Conservation (phyloP, 2,329 filamentous ascomycete genomes). For the Sporothrix brunneoviolacea region DNA sequence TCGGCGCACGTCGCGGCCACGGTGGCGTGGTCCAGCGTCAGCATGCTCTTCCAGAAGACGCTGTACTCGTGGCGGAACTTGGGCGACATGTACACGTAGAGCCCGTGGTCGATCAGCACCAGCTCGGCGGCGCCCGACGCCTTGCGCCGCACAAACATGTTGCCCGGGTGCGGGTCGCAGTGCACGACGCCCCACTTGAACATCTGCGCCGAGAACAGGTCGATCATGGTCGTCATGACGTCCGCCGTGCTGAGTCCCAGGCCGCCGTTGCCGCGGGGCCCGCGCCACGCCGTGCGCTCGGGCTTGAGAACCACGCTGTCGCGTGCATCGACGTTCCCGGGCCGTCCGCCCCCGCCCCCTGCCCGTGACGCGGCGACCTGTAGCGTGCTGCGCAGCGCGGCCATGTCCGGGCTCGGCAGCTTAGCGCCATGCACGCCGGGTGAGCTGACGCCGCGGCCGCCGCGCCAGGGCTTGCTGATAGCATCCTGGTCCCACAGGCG, state of each 20-base stretch:
- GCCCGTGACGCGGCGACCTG: conserved; percentile 27
- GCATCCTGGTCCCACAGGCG: conserved; percentile 86
- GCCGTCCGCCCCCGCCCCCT: conserved; percentile 26
- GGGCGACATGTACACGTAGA: conserved; percentile 87
- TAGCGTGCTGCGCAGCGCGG: conserved; percentile 37
- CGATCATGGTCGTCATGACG: conserved; percentile 94
- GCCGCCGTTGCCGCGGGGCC: conserved; percentile 64
- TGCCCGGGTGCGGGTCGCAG: conserved; percentile 94
- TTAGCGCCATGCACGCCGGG: conserved; percentile 66
- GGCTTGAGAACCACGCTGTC: conserved; percentile 72
- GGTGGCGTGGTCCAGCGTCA: conserved; percentile 86
- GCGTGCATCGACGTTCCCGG: conserved; percentile 34
- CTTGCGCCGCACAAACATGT: conserved; percentile 87
- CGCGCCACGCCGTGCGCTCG: conserved; percentile 71
- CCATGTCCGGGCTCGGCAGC: conserved; percentile 46
- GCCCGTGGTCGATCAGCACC: conserved; percentile 92
- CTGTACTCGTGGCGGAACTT: conserved; percentile 81
- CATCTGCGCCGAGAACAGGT: conserved; percentile 95
- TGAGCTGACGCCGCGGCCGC: conserved; percentile 67
- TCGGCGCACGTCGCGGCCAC: conserved; percentile 63
- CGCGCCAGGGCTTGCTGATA: conserved; percentile 70
- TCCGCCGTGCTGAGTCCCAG: conserved; percentile 76
- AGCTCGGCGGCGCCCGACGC: conserved; percentile 79
- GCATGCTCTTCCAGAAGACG: conserved; percentile 85
- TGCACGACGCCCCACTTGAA: conserved; percentile 95